Conservation (phyloP, 805 yeast species). For the Kockiozyma suomiensis region DNA sequence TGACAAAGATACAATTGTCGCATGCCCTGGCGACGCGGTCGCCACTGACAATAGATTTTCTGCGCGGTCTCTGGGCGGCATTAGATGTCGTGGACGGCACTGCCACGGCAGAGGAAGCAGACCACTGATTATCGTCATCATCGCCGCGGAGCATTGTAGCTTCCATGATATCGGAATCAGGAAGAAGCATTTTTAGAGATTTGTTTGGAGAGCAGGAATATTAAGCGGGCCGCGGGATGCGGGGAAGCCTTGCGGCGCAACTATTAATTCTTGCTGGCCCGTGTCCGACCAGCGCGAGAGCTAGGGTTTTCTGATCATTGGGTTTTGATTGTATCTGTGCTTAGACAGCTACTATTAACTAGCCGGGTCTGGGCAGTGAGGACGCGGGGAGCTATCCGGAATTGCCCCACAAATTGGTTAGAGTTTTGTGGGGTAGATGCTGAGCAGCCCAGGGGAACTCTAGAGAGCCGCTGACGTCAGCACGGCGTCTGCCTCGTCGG, state of each 20-base stretch:
- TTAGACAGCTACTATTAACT: too few relatives aligned
- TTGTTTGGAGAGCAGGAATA: too few relatives aligned
- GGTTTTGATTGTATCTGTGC: too few relatives aligned
- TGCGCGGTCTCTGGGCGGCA: neutral
- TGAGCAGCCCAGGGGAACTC: neutral
- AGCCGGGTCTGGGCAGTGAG: too few relatives aligned
- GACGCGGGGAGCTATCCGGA: neutral
- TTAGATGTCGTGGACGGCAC: neutral
- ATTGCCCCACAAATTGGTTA: neutral
- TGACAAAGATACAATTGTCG: conserved; percentile 3
- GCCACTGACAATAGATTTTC: neutral
- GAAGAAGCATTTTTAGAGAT: too few relatives aligned
- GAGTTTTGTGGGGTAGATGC: neutral
- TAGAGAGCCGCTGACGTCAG: neutral
- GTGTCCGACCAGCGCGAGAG: too few relatives aligned
- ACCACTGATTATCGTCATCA: neutral
- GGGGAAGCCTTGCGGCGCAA: too few relatives aligned
- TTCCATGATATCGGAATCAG: too few relatives aligned
- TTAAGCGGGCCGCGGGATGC: too few relatives aligned
- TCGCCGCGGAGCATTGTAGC: neutral
- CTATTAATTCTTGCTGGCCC: too few relatives aligned
- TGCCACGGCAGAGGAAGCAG: neutral
- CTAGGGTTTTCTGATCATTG: too few relatives aligned
- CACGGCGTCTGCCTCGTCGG: neutral
- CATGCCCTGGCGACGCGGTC: conserved; percentile 6